A percentile compares a stretch with the other conserved stretches of the same genome.
Conservation (phyloP, 805 yeast genomes). For the Metschnikowia lochheadii region DNA sequence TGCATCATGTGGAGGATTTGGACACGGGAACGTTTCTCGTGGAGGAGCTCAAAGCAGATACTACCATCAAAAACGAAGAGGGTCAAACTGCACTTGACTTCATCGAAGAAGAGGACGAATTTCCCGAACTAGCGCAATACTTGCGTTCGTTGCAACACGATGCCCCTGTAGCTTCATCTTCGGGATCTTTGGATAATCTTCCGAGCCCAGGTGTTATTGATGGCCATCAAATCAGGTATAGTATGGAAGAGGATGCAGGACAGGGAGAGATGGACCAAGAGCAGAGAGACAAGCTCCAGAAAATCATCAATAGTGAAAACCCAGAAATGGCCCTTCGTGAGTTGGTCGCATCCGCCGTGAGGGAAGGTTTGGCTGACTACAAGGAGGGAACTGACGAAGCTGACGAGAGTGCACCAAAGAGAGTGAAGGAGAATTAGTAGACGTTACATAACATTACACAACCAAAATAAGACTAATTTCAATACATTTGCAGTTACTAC, state of each 20-base stretch:
- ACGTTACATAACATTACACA: too few relatives aligned
- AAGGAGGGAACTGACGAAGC: constrained; percentile 25
- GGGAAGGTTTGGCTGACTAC: constrained; percentile 45
- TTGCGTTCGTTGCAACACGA: constrained; percentile 43
- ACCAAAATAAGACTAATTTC: too few relatives aligned
- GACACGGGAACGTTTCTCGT: constrained; percentile 62
- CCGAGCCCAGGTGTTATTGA: constrained; percentile 38
- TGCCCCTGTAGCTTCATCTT: constrained; percentile 14
- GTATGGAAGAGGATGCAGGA: constrained; percentile 46
- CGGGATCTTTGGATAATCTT: constrained; percentile 19
- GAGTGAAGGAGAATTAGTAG: constrained; percentile 17
- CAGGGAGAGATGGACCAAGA: constrained; percentile 42
- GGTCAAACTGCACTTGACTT: constrained; percentile 71
- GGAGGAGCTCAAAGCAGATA: constrained; percentile 66
- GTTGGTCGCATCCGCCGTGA: constrained; percentile 62
- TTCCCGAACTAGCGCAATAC: constrained; percentile 70
- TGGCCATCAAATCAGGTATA: constrained; percentile 54
- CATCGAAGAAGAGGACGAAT: constrained; percentile 82
- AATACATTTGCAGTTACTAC: too few relatives aligned
- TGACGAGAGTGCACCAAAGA: constrained; percentile 29
- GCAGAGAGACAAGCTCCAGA: constrained; percentile 61
- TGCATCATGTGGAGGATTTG: constrained; percentile 81
- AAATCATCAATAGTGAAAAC: constrained; percentile 71
- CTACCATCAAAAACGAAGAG: constrained; percentile 58
- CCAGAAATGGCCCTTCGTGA: constrained; percentile 75